These are phyloP conservation scores for Hydrangea macrophylla DNA, from an alignment of 148 eudicot genomes.

Conservation along the genomic window DNA sequence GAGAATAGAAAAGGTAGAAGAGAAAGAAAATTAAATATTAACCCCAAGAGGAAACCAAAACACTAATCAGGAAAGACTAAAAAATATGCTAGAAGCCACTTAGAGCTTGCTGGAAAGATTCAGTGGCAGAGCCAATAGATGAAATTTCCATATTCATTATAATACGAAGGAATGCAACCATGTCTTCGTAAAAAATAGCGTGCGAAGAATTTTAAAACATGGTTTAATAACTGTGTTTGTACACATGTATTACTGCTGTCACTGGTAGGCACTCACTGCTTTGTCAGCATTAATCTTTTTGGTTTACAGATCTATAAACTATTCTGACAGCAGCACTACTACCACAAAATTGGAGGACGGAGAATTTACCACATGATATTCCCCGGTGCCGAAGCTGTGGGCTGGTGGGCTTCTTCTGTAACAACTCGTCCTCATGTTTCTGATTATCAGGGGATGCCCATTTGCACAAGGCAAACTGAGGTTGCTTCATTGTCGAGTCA, in stretches of 20 bases:
- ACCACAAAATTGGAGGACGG: background rate
- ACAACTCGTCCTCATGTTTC: slow-evolving; percentile 34
- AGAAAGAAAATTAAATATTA: slow-evolving; percentile 1
- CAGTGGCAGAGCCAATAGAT: background rate
- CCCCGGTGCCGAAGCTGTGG: slow-evolving; percentile 35
- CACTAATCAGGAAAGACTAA: slow-evolving; percentile 5
- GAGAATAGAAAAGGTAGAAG: slow-evolving; percentile 13
- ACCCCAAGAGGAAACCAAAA: slow-evolving; percentile 8
- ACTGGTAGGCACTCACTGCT: background rate
- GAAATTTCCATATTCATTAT: background rate
- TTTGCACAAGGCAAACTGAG: slow-evolving; percentile 59
- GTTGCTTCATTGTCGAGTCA: slow-evolving; percentile 27
- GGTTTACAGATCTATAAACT: background rate
- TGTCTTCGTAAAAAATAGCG: too few species aligned
- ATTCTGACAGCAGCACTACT: background rate
- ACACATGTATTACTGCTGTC: too few species aligned
- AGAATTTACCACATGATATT: slow-evolving; percentile 29
- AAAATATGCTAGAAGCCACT: background rate
- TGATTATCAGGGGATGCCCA: slow-evolving; percentile 47
- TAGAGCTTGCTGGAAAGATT: too few species aligned
- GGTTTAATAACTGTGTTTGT: background rate
- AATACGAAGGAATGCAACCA: too few species aligned
- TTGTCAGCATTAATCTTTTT: too few species aligned
- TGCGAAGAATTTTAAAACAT: background rate
- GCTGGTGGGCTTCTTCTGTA: slow-evolving; percentile 24